Percentiles rank a stretch among this genome's conserved stretches.
Evolutionary conservation across 768 basidiomycete species (phyloP).

Genomic region (Solioccasus polychromus): DNA sequence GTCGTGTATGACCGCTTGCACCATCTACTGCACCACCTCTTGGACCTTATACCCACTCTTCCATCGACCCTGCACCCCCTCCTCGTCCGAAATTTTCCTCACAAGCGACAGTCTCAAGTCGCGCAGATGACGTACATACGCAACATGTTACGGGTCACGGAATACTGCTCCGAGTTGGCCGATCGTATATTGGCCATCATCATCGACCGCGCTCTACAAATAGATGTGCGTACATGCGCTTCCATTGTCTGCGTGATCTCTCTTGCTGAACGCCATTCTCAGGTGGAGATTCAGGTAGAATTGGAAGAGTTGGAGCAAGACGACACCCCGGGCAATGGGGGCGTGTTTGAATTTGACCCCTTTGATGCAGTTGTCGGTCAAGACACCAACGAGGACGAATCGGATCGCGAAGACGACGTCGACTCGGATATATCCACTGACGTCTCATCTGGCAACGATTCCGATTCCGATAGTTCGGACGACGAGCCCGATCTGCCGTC

Average conservation of each 20-base stretch:
- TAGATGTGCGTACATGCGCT: conserved; percentile 68
- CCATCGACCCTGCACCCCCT: conserved; percentile 84
- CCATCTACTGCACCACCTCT: conserved; percentile 78
- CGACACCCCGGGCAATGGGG: conserved; percentile 48
- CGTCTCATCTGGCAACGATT: conserved; percentile 67
- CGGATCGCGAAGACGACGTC: conserved; percentile 49
- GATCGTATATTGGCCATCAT: conserved; percentile 85
- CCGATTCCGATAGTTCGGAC: too few relatives aligned
- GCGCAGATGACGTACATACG: conserved; percentile 88
- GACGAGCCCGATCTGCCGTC: conserved; percentile 36
- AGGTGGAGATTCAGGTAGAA: conserved; percentile 98
- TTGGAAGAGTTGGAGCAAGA: conserved; percentile 85
- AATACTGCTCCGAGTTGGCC: conserved; percentile 84
- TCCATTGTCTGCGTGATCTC: not conserved
- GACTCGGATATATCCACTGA: conserved; percentile 62
- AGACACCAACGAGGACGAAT: conserved; percentile 59
- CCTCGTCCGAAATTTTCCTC: conserved; percentile 83
- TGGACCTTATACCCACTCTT: conserved; percentile 88
- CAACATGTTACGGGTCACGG: conserved; percentile 77
- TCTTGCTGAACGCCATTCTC: not conserved
- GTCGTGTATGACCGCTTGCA: conserved; percentile 86
- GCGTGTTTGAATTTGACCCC: conserved; percentile 75
- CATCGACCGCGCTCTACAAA: conserved; percentile 91
- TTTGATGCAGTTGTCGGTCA: conserved; percentile 84
- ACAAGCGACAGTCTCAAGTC: conserved; percentile 82